Percentiles rank a stretch among this genome's conserved stretches.
Conservation (phyloP, 306 rosid genomes). For the Casuarina glauca region DNA sequence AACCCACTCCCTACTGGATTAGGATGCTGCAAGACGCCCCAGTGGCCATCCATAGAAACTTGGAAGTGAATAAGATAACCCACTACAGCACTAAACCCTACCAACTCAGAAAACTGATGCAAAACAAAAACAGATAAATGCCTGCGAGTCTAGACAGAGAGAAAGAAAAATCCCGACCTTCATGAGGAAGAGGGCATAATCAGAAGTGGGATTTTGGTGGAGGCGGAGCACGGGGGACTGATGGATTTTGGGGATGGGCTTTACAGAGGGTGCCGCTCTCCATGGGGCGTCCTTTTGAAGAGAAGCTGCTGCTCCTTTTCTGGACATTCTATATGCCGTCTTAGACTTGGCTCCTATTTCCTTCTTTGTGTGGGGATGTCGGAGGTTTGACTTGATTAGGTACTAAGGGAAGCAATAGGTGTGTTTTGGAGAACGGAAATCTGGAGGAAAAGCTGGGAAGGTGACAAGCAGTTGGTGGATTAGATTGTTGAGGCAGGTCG, state of each 20-base stretch:
- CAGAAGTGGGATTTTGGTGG: constrained; percentile 56
- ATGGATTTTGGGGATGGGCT: constrained; percentile 78
- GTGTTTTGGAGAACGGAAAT: neutral
- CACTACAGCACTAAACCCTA: neutral
- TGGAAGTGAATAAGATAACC: neutral
- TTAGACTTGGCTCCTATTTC: neutral
- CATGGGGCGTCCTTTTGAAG: constrained; percentile 83
- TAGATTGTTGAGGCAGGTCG: no score
- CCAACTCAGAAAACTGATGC: neutral
- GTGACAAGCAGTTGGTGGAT: no score
- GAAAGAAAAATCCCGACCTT: constrained; percentile 45
- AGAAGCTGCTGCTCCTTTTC: constrained; percentile 46
- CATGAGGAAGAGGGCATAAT: constrained; percentile 68
- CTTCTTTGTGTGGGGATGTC: neutral
- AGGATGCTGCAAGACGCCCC: constrained; percentile 48
- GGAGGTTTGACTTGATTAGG: neutral
- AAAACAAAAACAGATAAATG: neutral
- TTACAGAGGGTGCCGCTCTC: constrained; percentile 57
- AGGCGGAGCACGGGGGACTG: constrained; percentile 74
- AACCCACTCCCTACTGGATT: constrained; percentile 80
- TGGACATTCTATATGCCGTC: constrained; percentile 46
- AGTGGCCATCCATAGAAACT: neutral
- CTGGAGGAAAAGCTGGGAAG: no score
- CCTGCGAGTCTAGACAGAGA: neutral
- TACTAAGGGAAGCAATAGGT: neutral